phyloP scores from a whole-genome alignment of 768 basidiomycete genomes.

The Hortiboletus flavorubellus region DNA sequence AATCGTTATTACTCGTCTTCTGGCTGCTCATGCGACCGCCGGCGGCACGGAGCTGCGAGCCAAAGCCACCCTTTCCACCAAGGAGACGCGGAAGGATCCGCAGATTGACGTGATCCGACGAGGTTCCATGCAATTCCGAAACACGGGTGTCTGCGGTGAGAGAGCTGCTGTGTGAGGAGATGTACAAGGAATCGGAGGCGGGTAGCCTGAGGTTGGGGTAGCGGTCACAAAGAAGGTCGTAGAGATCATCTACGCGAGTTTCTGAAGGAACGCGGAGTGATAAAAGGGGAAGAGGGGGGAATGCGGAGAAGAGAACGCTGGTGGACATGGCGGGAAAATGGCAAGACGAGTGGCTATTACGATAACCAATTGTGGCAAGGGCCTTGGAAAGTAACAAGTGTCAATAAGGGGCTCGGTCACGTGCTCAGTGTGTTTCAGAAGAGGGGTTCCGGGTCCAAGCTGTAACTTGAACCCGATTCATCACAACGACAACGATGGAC shows the following conservation, averaged over 20 bases:
- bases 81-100: conserved; percentile 70
- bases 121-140: conserved; percentile 33
- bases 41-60: conserved; percentile 92
- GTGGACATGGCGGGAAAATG: conserved; percentile 38
- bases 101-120: conserved; percentile 52
- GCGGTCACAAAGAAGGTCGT: conserved; percentile 41
- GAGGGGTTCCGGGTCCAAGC: not conserved
- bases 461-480: not conserved
- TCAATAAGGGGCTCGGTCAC: conserved; percentile 4
- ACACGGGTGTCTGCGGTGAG: conserved; percentile 32
- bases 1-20: conserved; percentile 93
- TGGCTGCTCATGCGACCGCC: conserved; percentile 97
- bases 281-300: conserved; percentile 58
- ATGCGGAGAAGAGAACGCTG: conserved; percentile 55
- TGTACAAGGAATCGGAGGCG: conserved; percentile 35
- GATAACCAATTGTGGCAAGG: conserved; percentile 8
- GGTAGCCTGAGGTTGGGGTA: conserved; percentile 44
- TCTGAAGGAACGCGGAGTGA: conserved; percentile 43
- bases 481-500: conserved; percentile 8
- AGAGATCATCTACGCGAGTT: conserved; percentile 40
- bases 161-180: conserved; percentile 40
- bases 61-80: conserved; percentile 98
- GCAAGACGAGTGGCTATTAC: not conserved
- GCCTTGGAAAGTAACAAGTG: conserved; percentile 18
- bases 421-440: no score